Conservation (phyloP, 805 yeast genomes). For the Yarrowia bubula region DNA sequence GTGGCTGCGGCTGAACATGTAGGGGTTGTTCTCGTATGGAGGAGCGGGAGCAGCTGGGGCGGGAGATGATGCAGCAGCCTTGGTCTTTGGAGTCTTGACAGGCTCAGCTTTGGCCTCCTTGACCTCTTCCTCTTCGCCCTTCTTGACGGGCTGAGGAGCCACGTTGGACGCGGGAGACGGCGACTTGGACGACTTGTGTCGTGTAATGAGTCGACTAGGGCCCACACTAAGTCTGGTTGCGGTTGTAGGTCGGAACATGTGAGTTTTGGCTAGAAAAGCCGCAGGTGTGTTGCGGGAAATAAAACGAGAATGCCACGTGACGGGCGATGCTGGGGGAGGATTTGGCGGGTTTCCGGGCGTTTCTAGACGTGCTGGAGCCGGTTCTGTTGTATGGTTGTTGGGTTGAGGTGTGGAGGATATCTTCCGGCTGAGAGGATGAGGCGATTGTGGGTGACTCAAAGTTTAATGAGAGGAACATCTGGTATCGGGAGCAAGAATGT, state of each 20-base stretch:
- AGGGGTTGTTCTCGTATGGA: conserved; percentile 21
- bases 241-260: conserved; percentile 10
- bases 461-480: neutral
- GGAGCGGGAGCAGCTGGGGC: conserved; percentile 19
- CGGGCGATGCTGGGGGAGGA: neutral
- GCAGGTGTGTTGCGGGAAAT: neutral
- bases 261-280: neutral
- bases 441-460: conserved; percentile 16
- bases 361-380: neutral
- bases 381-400: neutral
- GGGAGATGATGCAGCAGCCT: conserved; percentile 4
- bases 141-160: conserved; percentile 20
- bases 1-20: conserved; percentile 10
- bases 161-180: conserved; percentile 9
- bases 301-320: neutral
- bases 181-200: conserved; percentile 26
- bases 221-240: neutral
- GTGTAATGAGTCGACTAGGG: neutral
- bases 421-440: conserved; percentile 18
- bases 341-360: neutral
- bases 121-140: conserved; percentile 16
- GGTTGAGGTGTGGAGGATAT: neutral
- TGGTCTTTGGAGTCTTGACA: neutral
- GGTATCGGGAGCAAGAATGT: conserved; percentile 25
- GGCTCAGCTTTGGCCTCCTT: neutral